These are phyloP conservation scores for Achaetomiella virescens DNA, from an alignment of 495 filamentous ascomycete genomes.

Conservation along the genomic window DNA sequence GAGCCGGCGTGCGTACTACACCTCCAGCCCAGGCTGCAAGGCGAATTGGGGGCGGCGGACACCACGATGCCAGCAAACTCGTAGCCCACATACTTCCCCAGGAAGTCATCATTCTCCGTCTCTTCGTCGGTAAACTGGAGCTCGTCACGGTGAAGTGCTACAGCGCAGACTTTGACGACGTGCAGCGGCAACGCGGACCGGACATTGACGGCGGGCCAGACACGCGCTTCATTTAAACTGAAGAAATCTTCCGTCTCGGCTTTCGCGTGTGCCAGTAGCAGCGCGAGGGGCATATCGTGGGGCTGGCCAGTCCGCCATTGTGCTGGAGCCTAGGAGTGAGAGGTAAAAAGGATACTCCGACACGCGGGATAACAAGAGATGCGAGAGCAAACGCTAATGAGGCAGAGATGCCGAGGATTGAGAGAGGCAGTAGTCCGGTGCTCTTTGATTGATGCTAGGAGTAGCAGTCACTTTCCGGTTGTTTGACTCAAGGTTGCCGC, in stretches of 20 bases:
- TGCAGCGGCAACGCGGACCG: conserved; percentile 22
- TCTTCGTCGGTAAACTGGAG: conserved; percentile 25
- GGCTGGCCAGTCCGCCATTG: conserved; percentile 1
- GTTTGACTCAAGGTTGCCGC: neutral
- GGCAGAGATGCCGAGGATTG: no score
- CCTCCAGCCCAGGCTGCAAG: conserved; percentile 48
- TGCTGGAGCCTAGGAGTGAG: neutral
- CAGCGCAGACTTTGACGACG: conserved; percentile 48
- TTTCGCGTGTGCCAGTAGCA: neutral
- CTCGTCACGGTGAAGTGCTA: conserved; percentile 49
- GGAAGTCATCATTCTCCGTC: neutral
- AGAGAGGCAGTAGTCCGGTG: no score
- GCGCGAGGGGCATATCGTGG: neutral
- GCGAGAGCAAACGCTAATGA: no score
- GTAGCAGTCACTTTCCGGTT: no score
- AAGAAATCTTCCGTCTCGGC: neutral
- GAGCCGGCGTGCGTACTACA: conserved; percentile 32
- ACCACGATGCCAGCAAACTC: conserved; percentile 52
- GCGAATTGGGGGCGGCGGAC: conserved; percentile 40
- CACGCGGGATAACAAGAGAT: neutral
- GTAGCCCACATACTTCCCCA: conserved; percentile 39
- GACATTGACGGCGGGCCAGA: neutral
- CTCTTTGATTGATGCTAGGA: no score
- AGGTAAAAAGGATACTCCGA: neutral
- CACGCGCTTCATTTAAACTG: neutral